phyloP scores from a whole-genome alignment of 2,329 filamentous ascomycete species.

The Knufia petricola region DNA sequence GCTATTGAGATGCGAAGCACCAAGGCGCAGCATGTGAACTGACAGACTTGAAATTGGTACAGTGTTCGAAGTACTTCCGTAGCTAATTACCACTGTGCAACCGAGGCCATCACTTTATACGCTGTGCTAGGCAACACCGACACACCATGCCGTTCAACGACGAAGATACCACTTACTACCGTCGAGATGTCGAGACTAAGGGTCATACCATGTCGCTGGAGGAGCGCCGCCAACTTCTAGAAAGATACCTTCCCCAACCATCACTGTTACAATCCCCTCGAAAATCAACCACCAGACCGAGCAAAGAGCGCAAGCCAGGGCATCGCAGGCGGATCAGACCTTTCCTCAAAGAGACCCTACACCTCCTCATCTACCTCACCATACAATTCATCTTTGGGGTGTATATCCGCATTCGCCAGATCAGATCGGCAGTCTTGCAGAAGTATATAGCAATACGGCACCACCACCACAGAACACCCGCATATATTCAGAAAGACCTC shows the following conservation, averaged over 20 bases:
- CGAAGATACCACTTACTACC: constrained; percentile 27
- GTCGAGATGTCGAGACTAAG: constrained; percentile 31
- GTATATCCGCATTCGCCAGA: constrained; percentile 71
- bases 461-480: constrained; percentile 91
- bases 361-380: constrained; percentile 36
- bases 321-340: constrained; percentile 31
- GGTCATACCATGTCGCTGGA: constrained; percentile 33
- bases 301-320: constrained; percentile 9
- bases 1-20: no score
- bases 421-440: constrained; percentile 68
- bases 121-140: no score
- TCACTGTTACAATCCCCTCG: constrained; percentile 11
- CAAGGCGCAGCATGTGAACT: no score
- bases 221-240: constrained; percentile 44
- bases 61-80: neutral
- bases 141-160: constrained; percentile 15
- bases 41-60: no score
- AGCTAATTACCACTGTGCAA: neutral
- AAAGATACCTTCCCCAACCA: constrained; percentile 44
- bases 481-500: constrained; percentile 83
- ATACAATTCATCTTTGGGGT: constrained; percentile 74
- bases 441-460: constrained; percentile 72
- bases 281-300: constrained; percentile 13
- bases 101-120: no score
- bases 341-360: constrained; percentile 36